These are phyloP conservation scores for Streptanthus diversifolius DNA, from an alignment of 345 rosid species.

Conservation along the genomic window DNA sequence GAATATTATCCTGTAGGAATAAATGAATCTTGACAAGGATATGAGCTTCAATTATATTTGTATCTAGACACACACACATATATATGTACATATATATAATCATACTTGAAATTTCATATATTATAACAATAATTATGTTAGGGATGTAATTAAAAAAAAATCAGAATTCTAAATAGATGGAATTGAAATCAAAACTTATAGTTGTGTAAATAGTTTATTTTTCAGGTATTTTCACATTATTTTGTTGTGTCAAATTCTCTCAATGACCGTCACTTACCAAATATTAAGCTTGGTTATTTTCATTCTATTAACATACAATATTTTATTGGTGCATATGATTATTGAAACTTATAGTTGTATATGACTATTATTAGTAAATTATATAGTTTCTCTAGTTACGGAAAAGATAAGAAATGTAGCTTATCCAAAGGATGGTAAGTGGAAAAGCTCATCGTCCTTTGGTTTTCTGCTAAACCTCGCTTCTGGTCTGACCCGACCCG, in stretches of 20 bases:
- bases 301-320: not conserved
- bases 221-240: not conserved
- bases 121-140: not conserved
- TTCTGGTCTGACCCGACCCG: not conserved
- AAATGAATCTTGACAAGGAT: slow-evolving; percentile 26
- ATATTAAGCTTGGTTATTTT: not conserved
- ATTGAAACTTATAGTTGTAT: not conserved
- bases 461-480: not conserved
- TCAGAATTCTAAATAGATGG: not conserved
- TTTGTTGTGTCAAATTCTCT: not conserved
- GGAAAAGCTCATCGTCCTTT: not conserved
- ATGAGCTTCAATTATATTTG: slow-evolving; percentile 14
- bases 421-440: not conserved
- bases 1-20: slow-evolving; percentile 30
- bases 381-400: not conserved
- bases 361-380: too few relatives aligned
- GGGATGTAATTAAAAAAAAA: not conserved
- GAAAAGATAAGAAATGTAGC: not conserved
- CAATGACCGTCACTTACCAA: not conserved
- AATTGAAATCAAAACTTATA: not conserved
- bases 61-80: not conserved
- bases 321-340: not conserved
- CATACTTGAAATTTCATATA: not conserved
- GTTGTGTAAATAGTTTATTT: not conserved
- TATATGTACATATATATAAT: not conserved